These are phyloP conservation scores for Suillus subluteus DNA, from an alignment of 768 basidiomycete species.

Conservation along the genomic window DNA sequence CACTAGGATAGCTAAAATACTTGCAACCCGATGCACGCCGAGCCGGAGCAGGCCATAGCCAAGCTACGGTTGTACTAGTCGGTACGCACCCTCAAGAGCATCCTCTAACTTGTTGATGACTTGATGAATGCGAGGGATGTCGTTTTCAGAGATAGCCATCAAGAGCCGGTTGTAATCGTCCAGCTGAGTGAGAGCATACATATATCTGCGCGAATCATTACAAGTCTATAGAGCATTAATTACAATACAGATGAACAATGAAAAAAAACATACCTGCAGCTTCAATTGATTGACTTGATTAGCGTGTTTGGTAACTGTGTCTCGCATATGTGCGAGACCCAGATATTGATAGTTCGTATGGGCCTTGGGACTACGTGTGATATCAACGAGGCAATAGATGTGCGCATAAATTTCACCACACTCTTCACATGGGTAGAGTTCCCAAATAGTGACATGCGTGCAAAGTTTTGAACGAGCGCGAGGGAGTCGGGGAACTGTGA, in stretches of 20 bases:
- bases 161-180: constrained; percentile 10
- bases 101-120: constrained; percentile 14
- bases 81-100: constrained; percentile 11
- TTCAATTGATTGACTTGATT: background rate
- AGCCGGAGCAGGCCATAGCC: background rate
- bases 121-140: constrained; percentile 14
- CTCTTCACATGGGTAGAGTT: background rate
- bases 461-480: background rate
- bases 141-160: constrained; percentile 10
- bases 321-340: background rate
- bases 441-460: background rate
- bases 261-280: constrained; percentile 2
- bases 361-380: background rate
- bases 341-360: background rate
- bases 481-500: background rate
- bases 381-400: background rate
- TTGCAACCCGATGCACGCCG: background rate
- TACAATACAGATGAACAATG: background rate
- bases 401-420: background rate
- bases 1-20: background rate
- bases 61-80: too few relatives aligned
- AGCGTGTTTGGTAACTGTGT: background rate
- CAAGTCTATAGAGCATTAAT: background rate
- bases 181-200: background rate
- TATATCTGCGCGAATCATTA: background rate